phyloP scores from a whole-genome alignment of 2,329 filamentous ascomycete genomes.

The Cladorrhinum sp. region DNA sequence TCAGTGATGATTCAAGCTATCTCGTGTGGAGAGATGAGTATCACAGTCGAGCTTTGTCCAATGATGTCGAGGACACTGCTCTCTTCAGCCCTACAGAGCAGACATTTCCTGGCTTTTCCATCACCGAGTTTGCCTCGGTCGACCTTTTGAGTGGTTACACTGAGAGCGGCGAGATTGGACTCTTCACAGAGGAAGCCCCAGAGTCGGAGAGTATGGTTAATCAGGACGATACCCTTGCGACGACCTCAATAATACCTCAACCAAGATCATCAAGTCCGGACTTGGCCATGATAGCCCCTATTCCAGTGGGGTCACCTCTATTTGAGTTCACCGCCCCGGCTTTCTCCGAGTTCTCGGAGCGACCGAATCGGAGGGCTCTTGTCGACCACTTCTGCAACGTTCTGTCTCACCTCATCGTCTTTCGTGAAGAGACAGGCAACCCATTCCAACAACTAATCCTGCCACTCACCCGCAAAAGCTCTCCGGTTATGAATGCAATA shows the following conservation, averaged over 20 bases:
- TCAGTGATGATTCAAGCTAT: slow-evolving; percentile 14
- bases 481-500: slow-evolving; percentile 73
- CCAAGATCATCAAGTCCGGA: slow-evolving; percentile 33
- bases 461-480: slow-evolving; percentile 54
- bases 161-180: slow-evolving; percentile 1
- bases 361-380: slow-evolving; percentile 51
- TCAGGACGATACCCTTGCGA: slow-evolving; percentile 1
- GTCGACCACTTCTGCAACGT: slow-evolving; percentile 64
- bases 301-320: slow-evolving; percentile 39
- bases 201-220: background rate
- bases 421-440: slow-evolving; percentile 60
- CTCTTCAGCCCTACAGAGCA: slow-evolving; percentile 18
- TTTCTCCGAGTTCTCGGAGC: slow-evolving; percentile 56
- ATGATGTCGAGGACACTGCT: slow-evolving; percentile 14
- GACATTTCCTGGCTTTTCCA: slow-evolving; percentile 13
- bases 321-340: slow-evolving; percentile 51
- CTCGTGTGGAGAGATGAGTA: slow-evolving; percentile 4
- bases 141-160: slow-evolving; percentile 6
- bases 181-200: background rate
- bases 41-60: background rate
- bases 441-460: slow-evolving; percentile 61
- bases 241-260: slow-evolving; percentile 12
- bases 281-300: slow-evolving; percentile 42
- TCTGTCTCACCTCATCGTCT: slow-evolving; percentile 62
- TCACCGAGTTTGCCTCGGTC: slow-evolving; percentile 11